Percentiles rank a stretch among this genome's conserved stretches.
These are phyloP conservation scores for Hansenula sp. DNA, from an alignment of 1,139 yeast genomes.

Conservation along the genomic window DNA sequence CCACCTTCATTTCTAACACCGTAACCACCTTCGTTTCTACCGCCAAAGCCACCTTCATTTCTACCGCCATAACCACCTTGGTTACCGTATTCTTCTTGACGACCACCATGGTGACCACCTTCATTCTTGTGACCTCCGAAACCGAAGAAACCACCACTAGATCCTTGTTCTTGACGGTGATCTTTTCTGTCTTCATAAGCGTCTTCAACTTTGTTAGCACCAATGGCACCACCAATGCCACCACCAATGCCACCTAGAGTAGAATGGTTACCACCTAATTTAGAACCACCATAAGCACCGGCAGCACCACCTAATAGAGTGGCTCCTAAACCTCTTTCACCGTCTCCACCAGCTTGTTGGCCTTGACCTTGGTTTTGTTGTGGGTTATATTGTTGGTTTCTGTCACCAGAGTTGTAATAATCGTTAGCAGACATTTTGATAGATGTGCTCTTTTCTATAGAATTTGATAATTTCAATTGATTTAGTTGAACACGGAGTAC, in stretches of 20 bases:
- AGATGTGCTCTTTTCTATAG: not conserved
- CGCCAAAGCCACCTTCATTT: not conserved
- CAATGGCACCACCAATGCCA: slow-evolving; percentile 57
- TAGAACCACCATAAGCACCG: slow-evolving; percentile 45
- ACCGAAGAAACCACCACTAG: slow-evolving; percentile 8
- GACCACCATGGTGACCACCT: slow-evolving; percentile 18
- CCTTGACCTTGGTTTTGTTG: slow-evolving; percentile 12
- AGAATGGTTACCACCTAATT: slow-evolving; percentile 45
- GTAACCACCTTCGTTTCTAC: not conserved
- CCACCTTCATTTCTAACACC: not conserved
- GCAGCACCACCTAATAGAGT: slow-evolving; percentile 58
- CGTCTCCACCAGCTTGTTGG: slow-evolving; percentile 29
- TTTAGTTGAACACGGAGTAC: not conserved
- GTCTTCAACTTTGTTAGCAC: slow-evolving; percentile 53
- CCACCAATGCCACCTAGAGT: slow-evolving; percentile 54
- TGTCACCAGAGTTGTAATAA: slow-evolving; percentile 45
- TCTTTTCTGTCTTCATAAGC: slow-evolving; percentile 26
- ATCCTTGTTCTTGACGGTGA: slow-evolving; percentile 23
- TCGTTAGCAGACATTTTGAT: slow-evolving; percentile 58
- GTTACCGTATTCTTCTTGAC: slow-evolving; percentile 4
- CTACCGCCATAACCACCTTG: not conserved
- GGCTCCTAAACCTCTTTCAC: slow-evolving; percentile 56
- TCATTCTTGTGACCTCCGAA: slow-evolving; percentile 8
- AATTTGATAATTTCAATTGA: not conserved
- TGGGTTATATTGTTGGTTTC: slow-evolving; percentile 10